These are phyloP conservation scores for Anisodus tanguticus DNA, from an alignment of 257 asterid genomes.

Conservation along the genomic window DNA sequence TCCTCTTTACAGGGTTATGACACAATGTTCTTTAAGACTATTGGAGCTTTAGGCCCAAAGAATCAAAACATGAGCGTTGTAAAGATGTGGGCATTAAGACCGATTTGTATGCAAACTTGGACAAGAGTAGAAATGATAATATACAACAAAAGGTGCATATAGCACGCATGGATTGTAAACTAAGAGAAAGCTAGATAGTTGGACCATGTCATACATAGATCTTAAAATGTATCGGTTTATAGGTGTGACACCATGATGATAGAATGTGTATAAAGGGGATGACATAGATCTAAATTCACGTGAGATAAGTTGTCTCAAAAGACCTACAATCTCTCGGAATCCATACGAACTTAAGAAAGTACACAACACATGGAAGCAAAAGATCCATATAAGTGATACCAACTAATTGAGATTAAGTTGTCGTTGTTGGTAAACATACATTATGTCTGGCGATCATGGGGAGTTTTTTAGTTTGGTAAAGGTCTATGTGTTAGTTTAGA, in stretches of 20 bases:
- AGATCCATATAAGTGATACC: background rate
- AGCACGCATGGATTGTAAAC: background rate
- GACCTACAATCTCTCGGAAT: background rate
- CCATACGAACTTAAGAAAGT: background rate
- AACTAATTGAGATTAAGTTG: background rate
- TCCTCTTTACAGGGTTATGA: background rate
- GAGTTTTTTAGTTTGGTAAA: background rate
- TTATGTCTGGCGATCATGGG: background rate
- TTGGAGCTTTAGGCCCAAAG: background rate
- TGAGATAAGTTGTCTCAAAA: background rate
- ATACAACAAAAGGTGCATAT: background rate
- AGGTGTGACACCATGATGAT: background rate
- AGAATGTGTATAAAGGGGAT: background rate
- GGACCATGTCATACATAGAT: background rate
- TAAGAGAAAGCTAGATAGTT: background rate
- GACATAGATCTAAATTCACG: background rate
- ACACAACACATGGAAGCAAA: background rate
- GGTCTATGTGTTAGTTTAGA: background rate
- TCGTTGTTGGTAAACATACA: background rate
- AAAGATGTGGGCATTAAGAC: background rate
- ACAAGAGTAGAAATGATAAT: background rate
- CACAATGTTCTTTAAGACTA: background rate
- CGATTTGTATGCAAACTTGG: background rate
- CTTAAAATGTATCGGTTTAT: background rate
- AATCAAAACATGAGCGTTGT: background rate